A percentile compares a stretch with the other conserved stretches of the same genome.
phyloP scores from a whole-genome alignment of 495 filamentous ascomycete species.

The Talaromyces thailandensis region DNA sequence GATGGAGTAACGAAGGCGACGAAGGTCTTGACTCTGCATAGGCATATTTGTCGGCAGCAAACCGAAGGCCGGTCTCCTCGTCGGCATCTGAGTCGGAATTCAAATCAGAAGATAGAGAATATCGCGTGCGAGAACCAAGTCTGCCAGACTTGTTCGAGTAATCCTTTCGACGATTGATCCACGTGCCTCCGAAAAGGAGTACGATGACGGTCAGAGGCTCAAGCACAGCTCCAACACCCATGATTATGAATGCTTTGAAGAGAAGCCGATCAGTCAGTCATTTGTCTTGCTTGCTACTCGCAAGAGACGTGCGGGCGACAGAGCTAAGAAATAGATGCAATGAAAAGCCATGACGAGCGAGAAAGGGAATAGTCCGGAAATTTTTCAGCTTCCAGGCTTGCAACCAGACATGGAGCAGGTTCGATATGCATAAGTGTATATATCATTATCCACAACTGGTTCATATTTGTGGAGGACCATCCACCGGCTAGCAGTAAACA shows the following conservation, averaged over 20 bases:
- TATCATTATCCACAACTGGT: background rate
- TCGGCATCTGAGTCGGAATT: conserved; percentile 9
- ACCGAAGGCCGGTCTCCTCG: conserved; percentile 20
- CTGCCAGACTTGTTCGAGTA: background rate
- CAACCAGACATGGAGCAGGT: background rate
- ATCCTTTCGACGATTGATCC: conserved; percentile 41
- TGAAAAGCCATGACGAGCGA: background rate
- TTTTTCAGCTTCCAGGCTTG: background rate
- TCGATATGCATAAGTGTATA: background rate
- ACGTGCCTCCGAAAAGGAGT: conserved; percentile 50
- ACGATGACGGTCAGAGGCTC: conserved; percentile 47
- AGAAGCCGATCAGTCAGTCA: background rate
- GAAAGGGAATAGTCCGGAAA: background rate
- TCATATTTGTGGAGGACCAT: background rate
- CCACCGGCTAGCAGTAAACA: background rate
- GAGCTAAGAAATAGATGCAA: background rate
- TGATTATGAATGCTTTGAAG: conserved; percentile 8
- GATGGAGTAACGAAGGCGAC: conserved; percentile 19
- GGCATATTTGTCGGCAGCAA: conserved; percentile 23
- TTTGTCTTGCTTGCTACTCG: background rate
- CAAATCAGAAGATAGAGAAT: conserved; percentile 5
- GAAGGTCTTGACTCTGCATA: conserved; percentile 15
- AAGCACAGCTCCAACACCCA: conserved; percentile 43
- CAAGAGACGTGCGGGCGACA: background rate
- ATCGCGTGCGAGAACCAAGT: background rate